phyloP scores from a whole-genome alignment of 306 rosid genomes.

The Coriaria nepalensis region DNA sequence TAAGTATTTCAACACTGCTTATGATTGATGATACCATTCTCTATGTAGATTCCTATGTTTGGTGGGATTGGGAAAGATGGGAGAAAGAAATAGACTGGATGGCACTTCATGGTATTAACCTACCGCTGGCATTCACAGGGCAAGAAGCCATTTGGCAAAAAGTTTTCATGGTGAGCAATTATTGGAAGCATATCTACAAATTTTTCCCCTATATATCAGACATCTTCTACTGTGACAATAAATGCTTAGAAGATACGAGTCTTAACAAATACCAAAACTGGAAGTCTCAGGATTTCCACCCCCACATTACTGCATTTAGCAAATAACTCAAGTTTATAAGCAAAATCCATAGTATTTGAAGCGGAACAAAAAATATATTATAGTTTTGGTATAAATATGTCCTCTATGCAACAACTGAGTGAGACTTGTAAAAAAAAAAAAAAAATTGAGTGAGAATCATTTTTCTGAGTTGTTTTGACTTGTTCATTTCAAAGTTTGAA shows the following conservation, averaged over 20 bases:
- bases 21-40: background rate
- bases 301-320: too few relatives aligned
- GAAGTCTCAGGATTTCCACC: too few relatives aligned
- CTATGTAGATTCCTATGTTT: constrained; percentile 74
- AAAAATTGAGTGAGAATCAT: too few relatives aligned
- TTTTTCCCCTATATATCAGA: background rate
- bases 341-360: too few relatives aligned
- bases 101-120: constrained; percentile 96
- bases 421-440: too few relatives aligned
- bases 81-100: constrained; percentile 97
- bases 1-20: background rate
- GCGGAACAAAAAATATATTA: too few relatives aligned
- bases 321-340: too few relatives aligned
- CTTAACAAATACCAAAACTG: too few relatives aligned
- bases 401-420: too few relatives aligned
- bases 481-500: too few relatives aligned
- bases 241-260: background rate
- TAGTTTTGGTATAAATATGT: too few relatives aligned
- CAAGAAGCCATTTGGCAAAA: constrained; percentile 92
- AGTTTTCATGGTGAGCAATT: constrained; percentile 55
- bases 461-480: too few relatives aligned
- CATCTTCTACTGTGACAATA: background rate
- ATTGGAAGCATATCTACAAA: constrained; percentile 1
- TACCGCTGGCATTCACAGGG: constrained; percentile 89
- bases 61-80: constrained; percentile 99